These are phyloP conservation scores for Septoria petroselini DNA, from an alignment of 2,329 filamentous ascomycete genomes.

Conservation along the genomic window DNA sequence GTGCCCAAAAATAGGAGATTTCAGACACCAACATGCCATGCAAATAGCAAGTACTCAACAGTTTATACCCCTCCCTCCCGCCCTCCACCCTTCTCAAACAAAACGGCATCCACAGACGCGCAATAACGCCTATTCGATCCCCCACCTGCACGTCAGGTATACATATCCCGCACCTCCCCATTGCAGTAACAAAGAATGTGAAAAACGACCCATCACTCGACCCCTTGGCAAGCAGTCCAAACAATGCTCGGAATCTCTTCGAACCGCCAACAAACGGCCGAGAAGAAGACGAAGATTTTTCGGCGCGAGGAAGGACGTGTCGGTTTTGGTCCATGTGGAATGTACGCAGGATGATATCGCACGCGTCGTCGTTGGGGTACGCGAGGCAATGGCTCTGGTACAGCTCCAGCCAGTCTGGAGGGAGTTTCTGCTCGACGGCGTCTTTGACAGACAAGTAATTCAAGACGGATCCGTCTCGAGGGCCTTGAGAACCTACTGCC, in stretches of 20 bases:
- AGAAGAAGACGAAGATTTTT: no score
- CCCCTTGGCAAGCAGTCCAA: background rate
- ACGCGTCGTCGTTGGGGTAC: background rate
- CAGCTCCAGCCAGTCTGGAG: conserved; percentile 5
- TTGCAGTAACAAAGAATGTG: conserved; percentile 10
- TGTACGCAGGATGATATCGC: background rate
- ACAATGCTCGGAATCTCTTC: background rate
- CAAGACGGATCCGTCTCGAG: background rate
- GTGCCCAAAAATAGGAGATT: no score
- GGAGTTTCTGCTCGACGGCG: conserved; percentile 3
- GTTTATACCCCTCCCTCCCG: background rate
- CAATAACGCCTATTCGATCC: conserved; percentile 5
- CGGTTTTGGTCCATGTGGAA: conserved; percentile 7
- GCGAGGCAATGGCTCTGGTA: background rate
- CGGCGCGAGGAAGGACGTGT: background rate
- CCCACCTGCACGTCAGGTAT: conserved; percentile 1
- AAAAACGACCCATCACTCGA: conserved; percentile 2
- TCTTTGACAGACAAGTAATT: background rate
- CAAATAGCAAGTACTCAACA: conserved; percentile 8
- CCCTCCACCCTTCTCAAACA: background rate
- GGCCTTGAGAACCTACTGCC: background rate
- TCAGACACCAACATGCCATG: conserved; percentile 1
- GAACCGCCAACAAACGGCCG: background rate
- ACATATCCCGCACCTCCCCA: conserved; percentile 6
- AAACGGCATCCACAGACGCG: conserved; percentile 7